Conservation (phyloP, 805 yeast genomes). For the Lachancea cidri region DNA sequence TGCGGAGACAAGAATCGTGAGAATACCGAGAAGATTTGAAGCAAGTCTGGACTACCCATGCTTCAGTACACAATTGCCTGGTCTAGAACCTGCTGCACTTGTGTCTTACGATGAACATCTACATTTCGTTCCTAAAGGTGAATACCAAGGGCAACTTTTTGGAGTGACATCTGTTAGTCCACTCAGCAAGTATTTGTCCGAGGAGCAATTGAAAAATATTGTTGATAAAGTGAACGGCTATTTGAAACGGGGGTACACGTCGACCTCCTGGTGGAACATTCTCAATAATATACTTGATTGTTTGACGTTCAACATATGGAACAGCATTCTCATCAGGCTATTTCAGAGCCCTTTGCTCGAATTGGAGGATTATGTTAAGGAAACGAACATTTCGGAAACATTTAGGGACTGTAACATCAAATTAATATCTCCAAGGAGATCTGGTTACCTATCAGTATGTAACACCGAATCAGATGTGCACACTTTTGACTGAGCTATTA, state of each 20-base stretch:
- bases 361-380: constrained; percentile 41
- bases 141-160: constrained; percentile 39
- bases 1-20: constrained; percentile 48
- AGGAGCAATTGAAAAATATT: constrained; percentile 38
- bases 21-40: constrained; percentile 53
- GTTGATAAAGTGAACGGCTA: constrained; percentile 41
- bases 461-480: not conserved
- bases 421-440: constrained; percentile 46
- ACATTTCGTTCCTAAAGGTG: constrained; percentile 37
- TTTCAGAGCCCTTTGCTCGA: constrained; percentile 30
- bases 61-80: constrained; percentile 53
- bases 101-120: constrained; percentile 10
- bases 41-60: constrained; percentile 41
- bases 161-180: constrained; percentile 55
- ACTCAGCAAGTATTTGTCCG: constrained; percentile 34
- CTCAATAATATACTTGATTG: constrained; percentile 36
- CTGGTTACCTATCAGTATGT: constrained; percentile 51
- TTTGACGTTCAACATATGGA: constrained; percentile 39
- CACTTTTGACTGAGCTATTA: not conserved
- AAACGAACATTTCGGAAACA: constrained; percentile 26
- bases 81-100: constrained; percentile 61
- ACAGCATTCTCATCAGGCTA: constrained; percentile 20
- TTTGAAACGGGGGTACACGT: constrained; percentile 38
- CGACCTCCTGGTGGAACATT: constrained; percentile 37
- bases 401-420: constrained; percentile 27